phyloP scores from a whole-genome alignment of 768 basidiomycete species.

The Hericium coralloides region DNA sequence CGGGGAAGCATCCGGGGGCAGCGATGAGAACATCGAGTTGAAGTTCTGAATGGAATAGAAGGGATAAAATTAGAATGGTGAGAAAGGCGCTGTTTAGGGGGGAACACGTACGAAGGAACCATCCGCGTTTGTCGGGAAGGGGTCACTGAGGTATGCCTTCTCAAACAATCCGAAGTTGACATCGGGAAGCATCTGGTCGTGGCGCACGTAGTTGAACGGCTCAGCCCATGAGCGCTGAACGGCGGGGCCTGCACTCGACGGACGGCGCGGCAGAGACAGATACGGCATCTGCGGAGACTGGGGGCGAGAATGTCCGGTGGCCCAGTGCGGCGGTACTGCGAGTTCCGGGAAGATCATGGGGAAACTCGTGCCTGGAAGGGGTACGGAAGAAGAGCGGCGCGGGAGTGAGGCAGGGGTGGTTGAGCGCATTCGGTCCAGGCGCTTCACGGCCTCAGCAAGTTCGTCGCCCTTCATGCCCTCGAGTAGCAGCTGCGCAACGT shows the following conservation, averaged over 20 bases:
- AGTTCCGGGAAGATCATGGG: slow-evolving; percentile 11
- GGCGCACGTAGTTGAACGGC: slow-evolving; percentile 7
- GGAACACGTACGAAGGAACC: slow-evolving; percentile 9
- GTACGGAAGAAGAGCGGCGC: slow-evolving; percentile 14
- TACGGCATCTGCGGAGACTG: slow-evolving; percentile 5
- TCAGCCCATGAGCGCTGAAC: slow-evolving; percentile 9
- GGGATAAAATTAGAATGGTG: neutral
- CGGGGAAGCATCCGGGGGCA: neutral
- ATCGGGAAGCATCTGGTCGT: slow-evolving; percentile 12
- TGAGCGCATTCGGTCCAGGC: slow-evolving; percentile 13
- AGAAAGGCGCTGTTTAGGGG: neutral
- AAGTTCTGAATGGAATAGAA: slow-evolving; percentile 4
- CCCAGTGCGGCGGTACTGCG: slow-evolving; percentile 4
- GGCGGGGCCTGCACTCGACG: slow-evolving; percentile 10
- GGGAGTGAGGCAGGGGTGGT: slow-evolving; percentile 7
- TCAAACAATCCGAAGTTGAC: slow-evolving; percentile 10
- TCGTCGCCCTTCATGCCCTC: slow-evolving; percentile 16
- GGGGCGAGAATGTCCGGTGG: slow-evolving; percentile 3
- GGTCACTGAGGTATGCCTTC: slow-evolving; percentile 5
- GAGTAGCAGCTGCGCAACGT: slow-evolving; percentile 13
- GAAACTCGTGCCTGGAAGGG: slow-evolving; percentile 8
- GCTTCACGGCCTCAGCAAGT: slow-evolving; percentile 14
- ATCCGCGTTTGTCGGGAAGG: slow-evolving; percentile 9
- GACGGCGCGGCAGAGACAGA: slow-evolving; percentile 12
- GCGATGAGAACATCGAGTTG: slow-evolving; percentile 9